These are phyloP conservation scores for Psilocybe cyanescens DNA, from an alignment of 768 basidiomycete species.

Conservation along the genomic window DNA sequence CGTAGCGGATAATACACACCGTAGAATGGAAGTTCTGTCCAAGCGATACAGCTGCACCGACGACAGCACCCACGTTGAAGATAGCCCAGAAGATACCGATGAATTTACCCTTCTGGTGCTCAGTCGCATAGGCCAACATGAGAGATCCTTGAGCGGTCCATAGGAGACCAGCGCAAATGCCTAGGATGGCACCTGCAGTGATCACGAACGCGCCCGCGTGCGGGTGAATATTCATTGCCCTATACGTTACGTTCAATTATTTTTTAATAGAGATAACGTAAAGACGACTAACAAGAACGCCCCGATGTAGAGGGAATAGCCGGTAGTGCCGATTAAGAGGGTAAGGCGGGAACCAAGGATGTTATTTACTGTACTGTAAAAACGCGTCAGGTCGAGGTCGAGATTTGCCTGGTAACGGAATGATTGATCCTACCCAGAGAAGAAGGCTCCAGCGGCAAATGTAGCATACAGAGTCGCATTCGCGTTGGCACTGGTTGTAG, in stretches of 20 bases:
- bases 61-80: conserved; percentile 82
- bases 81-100: conserved; percentile 86
- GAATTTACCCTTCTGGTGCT: conserved; percentile 74
- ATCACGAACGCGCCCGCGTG: conserved; percentile 67
- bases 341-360: conserved; percentile 77
- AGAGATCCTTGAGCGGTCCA: conserved; percentile 89
- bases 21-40: conserved; percentile 69
- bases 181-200: conserved; percentile 72
- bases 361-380: conserved; percentile 73
- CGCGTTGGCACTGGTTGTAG: conserved; percentile 68
- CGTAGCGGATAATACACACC: conserved; percentile 37
- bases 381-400: not conserved
- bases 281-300: conserved; percentile 64
- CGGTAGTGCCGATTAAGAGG: conserved; percentile 71
- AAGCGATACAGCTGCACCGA: conserved; percentile 76
- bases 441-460: conserved; percentile 47
- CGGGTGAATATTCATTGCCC: conserved; percentile 72
- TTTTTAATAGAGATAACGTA: not conserved
- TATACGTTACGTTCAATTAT: conserved; percentile 24
- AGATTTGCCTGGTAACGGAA: not conserved
- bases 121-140: conserved; percentile 85
- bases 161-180: conserved; percentile 69
- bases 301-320: conserved; percentile 78
- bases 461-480: conserved; percentile 69
- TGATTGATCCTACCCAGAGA: conserved; percentile 56